Evolutionary conservation across 495 filamentous ascomycete species (phyloP).

Genomic region (Penicillium maclennaniae): DNA sequence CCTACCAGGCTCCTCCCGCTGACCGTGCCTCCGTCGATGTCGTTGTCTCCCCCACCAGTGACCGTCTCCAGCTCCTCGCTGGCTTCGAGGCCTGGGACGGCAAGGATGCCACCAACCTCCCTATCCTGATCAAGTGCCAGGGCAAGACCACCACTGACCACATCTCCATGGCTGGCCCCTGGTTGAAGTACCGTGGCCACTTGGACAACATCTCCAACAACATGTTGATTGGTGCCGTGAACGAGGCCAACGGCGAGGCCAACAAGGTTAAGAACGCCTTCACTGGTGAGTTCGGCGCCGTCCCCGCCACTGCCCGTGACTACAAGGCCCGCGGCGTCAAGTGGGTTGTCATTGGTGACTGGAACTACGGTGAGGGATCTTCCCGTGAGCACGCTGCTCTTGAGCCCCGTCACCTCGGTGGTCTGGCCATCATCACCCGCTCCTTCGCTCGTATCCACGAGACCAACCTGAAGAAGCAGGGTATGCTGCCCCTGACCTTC

Average conservation of each 20-base stretch:
- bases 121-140: slow-evolving; percentile 95
- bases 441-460: slow-evolving; percentile 99
- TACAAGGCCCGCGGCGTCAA: slow-evolving; percentile 95
- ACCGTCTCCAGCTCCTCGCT: slow-evolving; percentile 88
- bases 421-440: slow-evolving; percentile 93
- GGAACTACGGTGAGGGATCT: slow-evolving; percentile 98
- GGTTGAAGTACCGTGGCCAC: slow-evolving; percentile 99
- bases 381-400: slow-evolving; percentile 98
- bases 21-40: slow-evolving; percentile 71
- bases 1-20: slow-evolving; percentile 92
- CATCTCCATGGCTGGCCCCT: slow-evolving; percentile 97
- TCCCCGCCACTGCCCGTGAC: slow-evolving; percentile 92
- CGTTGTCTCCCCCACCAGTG: slow-evolving; percentile 80
- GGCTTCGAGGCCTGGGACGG: slow-evolving; percentile 90
- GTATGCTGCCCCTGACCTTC: slow-evolving; percentile 98
- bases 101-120: slow-evolving; percentile 83
- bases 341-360: slow-evolving; percentile 99
- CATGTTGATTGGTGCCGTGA: slow-evolving; percentile 98
- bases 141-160: slow-evolving; percentile 99
- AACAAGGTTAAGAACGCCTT: slow-evolving; percentile 96
- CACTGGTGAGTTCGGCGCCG: slow-evolving; percentile 77
- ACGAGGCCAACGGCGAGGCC: slow-evolving; percentile 90
- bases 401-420: slow-evolving; percentile 95
- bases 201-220: slow-evolving; percentile 99
- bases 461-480: slow-evolving; percentile 99